Evolutionary conservation across 495 filamentous ascomycete species (phyloP), one percentile per base, ranked within the genome.

Genomic region (Neurospora intermedia): DNA sequence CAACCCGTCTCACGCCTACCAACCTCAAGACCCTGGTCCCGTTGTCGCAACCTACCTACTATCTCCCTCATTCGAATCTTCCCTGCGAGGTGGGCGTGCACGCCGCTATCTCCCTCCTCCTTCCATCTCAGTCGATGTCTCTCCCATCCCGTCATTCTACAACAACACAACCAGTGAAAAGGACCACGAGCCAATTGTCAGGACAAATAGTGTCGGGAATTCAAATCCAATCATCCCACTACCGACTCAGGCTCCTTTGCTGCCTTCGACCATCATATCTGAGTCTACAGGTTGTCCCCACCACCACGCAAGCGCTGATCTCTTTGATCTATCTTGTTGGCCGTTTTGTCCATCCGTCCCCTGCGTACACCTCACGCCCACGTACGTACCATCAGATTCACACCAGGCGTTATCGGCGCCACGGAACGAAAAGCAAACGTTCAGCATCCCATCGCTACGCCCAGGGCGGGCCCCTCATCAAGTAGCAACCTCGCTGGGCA

Each of bases 371-470:
- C 27, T 66, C 54, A 66, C 54, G 54, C 54, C 54, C 54, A 66
- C 54, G 54, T 35, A 66, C 54, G 15, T 66, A 66, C 54, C 54
- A 66, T 66, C 54, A 66, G 27, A 66, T 66, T 66, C 15, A 35
- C 54, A 66, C 54, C 27, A 15, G 54, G 54, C 54, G 54, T 66
- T 79, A 80, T 76, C 79, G 76, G 75, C 74, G 78, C 78, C 73
- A 74, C 77, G 70, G 54, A 66, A 74, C 76, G 76, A 75, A 74
- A 80, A 73, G 72, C 75, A 75, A 75, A 72, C 73, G 71, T 69
- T 62, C 69, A 71, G 70, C 73, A 74, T 72, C 73, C 38, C 54
- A 41, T 70, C 48, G 46, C 42, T 42, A 42, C 54, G 43, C 23
- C 54, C 73, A 54, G 66, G 71, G 59, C 73, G 71, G 38, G 39